phyloP scores from a whole-genome alignment of 1,139 yeast genomes.

The Lipomyces yarrowii region DNA sequence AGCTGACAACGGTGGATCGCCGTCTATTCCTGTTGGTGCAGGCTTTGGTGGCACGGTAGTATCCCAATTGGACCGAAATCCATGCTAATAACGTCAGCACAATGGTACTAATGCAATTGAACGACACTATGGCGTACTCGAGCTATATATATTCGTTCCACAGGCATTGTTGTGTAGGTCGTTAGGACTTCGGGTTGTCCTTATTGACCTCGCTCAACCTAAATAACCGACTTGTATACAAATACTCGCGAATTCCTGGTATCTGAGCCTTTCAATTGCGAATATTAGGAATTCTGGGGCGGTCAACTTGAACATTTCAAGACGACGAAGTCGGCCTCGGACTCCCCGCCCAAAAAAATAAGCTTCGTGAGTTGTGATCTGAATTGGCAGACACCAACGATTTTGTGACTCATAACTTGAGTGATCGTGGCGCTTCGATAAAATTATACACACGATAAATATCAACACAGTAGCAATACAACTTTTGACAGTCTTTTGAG shows the following conservation, averaged over 20 bases:
- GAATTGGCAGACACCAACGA: too few species aligned
- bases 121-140: slow-evolving; percentile 3
- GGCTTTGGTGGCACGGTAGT: slow-evolving; percentile 60
- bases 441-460: not conserved
- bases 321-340: not conserved
- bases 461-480: not conserved
- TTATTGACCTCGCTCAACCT: not conserved
- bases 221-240: not conserved
- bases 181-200: not conserved
- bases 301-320: too few species aligned
- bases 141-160: slow-evolving; percentile 15
- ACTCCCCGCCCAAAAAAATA: not conserved
- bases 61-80: slow-evolving; percentile 80
- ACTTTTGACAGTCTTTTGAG: not conserved
- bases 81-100: slow-evolving; percentile 51
- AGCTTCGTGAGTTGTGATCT: not conserved
- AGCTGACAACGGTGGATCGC: slow-evolving; percentile 77
- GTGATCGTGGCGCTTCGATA: too few species aligned
- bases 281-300: too few species aligned
- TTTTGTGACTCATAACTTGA: too few species aligned
- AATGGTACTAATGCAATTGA: not conserved
- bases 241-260: not conserved
- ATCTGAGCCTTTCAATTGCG: not conserved
- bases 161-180: slow-evolving; percentile 5
- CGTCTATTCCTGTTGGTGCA: slow-evolving; percentile 77